Evolutionary conservation across 352 stramenopile genomes (phyloP).

Genomic region (Pythium brassicae): DNA sequence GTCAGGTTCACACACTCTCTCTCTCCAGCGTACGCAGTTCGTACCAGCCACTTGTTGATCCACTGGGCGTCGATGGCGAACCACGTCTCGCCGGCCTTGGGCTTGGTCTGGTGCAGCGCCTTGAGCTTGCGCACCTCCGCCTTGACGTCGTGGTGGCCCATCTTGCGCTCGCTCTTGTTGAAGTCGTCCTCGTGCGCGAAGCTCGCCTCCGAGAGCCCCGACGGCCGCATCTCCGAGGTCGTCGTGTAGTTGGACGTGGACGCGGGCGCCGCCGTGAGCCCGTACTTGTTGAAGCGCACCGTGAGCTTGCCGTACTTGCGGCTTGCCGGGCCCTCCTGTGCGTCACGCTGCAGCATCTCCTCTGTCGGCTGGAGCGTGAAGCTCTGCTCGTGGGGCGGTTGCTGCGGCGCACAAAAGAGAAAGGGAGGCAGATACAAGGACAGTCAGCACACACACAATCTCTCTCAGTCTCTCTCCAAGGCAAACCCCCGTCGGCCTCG

Average conservation of each 20-base stretch:
- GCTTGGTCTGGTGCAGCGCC: conserved; percentile 61
- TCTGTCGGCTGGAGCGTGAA: conserved; percentile 61
- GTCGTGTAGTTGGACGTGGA: conserved; percentile 45
- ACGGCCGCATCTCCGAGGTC: conserved; percentile 43
- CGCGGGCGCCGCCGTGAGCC: conserved; percentile 24
- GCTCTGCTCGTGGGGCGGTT: conserved; percentile 49
- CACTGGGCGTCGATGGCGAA: conserved; percentile 59
- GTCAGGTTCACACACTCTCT: neutral
- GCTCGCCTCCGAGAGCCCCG: conserved; percentile 37
- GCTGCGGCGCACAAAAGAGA: conserved; percentile 23
- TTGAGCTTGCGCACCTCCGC: conserved; percentile 60
- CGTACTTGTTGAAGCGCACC: conserved; percentile 67
- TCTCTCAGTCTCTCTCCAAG: too few relatives aligned
- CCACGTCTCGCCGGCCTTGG: conserved; percentile 55
- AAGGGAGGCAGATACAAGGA: neutral
- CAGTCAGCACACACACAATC: neutral
- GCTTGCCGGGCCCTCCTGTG: conserved; percentile 36
- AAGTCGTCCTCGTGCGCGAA: conserved; percentile 77
- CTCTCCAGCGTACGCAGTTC: neutral
- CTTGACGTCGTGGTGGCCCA: conserved; percentile 51
- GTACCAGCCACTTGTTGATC: conserved; percentile 58
- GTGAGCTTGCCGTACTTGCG: conserved; percentile 66
- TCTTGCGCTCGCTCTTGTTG: conserved; percentile 27
- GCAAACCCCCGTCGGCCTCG: too few relatives aligned
- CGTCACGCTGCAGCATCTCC: conserved; percentile 47